phyloP scores from a whole-genome alignment of 2,329 filamentous ascomycete genomes.

The Pestalotiopsis sp. region DNA sequence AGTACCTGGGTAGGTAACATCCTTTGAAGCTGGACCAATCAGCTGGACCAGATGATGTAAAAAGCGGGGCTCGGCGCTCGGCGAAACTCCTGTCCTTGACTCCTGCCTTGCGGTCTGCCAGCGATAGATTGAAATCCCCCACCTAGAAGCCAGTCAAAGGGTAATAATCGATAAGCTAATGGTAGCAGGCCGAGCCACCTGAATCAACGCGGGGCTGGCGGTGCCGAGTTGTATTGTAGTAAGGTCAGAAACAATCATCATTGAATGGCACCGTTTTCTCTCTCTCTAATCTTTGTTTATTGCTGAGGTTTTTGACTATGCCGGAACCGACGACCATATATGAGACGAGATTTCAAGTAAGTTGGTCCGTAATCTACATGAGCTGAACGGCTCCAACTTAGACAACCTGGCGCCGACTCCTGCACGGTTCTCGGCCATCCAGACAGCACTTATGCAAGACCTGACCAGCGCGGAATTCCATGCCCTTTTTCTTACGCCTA shows the following conservation, averaged over 20 bases:
- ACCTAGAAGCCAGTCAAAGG: neutral
- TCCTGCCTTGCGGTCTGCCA: neutral
- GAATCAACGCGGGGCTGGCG: neutral
- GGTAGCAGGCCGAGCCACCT: neutral
- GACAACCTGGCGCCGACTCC: neutral
- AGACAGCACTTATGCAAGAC: neutral
- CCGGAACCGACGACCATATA: neutral
- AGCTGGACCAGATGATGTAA: neutral
- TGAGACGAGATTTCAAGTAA: neutral
- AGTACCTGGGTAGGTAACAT: neutral
- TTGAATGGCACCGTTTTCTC: neutral
- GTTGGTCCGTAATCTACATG: neutral
- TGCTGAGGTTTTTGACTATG: too few relatives aligned
- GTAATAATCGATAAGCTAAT: neutral
- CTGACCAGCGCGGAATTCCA: neutral
- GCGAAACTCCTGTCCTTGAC: slow-evolving; percentile 4
- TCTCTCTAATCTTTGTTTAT: too few relatives aligned
- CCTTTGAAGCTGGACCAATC: neutral
- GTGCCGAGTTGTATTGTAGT: neutral
- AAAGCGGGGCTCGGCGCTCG: neutral
- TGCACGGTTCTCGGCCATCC: neutral
- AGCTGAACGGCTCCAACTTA: neutral
- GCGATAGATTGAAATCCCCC: neutral
- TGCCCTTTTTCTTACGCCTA: too few relatives aligned
- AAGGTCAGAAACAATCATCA: neutral